A percentile compares a stretch with the other conserved stretches of the same genome.
Conservation (phyloP, 2,329 filamentous ascomycete species). For the Paecilomyces niveus region DNA sequence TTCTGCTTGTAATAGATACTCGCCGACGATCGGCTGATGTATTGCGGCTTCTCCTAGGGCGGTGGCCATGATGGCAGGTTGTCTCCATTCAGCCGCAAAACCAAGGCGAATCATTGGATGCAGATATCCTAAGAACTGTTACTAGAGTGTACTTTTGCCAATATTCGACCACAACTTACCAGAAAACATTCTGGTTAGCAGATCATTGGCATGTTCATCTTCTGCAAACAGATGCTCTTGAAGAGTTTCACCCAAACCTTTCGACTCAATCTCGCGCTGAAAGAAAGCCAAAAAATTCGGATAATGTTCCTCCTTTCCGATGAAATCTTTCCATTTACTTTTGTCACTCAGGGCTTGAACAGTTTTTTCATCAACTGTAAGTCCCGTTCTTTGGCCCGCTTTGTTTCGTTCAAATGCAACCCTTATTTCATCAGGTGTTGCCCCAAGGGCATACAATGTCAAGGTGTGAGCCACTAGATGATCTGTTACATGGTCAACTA, state of each 20-base stretch:
- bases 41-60: constrained; percentile 70
- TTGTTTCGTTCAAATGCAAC: constrained; percentile 58
- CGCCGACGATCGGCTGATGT: constrained; percentile 52
- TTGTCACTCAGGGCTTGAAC: constrained; percentile 53
- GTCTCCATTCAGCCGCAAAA: constrained; percentile 74
- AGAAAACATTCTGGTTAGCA: constrained; percentile 62
- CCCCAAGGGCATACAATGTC: constrained; percentile 68
- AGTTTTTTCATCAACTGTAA: constrained; percentile 42
- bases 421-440: constrained; percentile 53
- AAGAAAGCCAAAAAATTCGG: constrained; percentile 72
- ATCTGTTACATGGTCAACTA: constrained; percentile 35
- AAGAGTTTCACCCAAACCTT: constrained; percentile 57
- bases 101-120: constrained; percentile 82
- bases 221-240: constrained; percentile 62
- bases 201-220: constrained; percentile 57
- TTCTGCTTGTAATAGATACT: constrained; percentile 43
- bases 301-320: constrained; percentile 62
- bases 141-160: neutral
- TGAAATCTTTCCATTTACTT: constrained; percentile 48
- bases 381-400: constrained; percentile 56
- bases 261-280: constrained; percentile 60
- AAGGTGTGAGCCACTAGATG: constrained; percentile 76
- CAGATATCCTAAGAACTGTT: constrained; percentile 50
- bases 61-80: constrained; percentile 74
- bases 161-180: constrained; percentile 35